Base-by-base conservation (phyloP, 1,139 yeast species). In the Blastobotrys petasosporus region DNA sequence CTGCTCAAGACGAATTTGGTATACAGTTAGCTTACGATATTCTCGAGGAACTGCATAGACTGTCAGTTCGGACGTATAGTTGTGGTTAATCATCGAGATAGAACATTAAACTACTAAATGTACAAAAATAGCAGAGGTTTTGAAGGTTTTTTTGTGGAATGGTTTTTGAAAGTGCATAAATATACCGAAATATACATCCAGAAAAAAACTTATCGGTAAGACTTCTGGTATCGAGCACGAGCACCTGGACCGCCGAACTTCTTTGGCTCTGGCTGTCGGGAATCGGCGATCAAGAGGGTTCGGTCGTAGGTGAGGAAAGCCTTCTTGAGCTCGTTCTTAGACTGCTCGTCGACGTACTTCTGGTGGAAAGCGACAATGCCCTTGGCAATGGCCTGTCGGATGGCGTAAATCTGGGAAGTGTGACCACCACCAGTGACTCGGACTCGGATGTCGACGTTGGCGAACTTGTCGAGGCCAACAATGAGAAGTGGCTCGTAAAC, bases 191-290 rank as follows among this genome's bases (percentile, higher is more conserved):
- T 23, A 32, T 13, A 32, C 7, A 20, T 20, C 25, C 25, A 37
- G 47, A 20, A 20, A 44, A 39, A 20, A 39, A 50, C 62, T 81
- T 90, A 92, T 88, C 98, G 98, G 94, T 92, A 92, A 76, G 98
- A 92, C 78, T 92, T 92, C 83, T 92, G 98, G 97, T 86, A 92
- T 82, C 97, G 90, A 73, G 98, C 94, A 81, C 98, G 92, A 79
- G 98, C 98, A 87, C 98, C 98, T 78, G 94, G 95, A 83, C 98
- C 98, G 82, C 98, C 98, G 80, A 90, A 92, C 82, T 92, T 92
- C 97, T 92, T 92, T 84, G 99, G 99, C 82, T 92, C 99, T 84
- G 90, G 84, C 84, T 95, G 92, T 85, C 98, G 88, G 69, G 97
- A 81, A 76, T 92, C 99, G 67, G 99, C 98, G 75, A 92, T 94